Conservation (phyloP, 495 filamentous ascomycete species). For the Hypoxylon perforatum region DNA sequence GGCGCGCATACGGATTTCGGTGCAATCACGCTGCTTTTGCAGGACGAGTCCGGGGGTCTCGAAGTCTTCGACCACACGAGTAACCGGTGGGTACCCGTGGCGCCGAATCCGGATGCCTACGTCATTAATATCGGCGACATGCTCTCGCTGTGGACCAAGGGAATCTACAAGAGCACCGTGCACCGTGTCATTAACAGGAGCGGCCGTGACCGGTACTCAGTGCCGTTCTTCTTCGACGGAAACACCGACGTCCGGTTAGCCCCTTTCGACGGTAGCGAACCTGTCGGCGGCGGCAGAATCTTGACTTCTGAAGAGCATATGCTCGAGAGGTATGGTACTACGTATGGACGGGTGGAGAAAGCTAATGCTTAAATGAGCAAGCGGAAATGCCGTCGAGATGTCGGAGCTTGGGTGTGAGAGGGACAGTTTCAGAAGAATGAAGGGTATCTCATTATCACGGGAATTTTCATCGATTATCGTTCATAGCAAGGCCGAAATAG, state of each 20-base stretch:
- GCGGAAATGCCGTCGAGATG: not conserved
- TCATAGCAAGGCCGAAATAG: not conserved
- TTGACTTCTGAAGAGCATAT: slow-evolving; percentile 52
- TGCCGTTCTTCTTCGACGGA: slow-evolving; percentile 62
- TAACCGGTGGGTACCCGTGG: slow-evolving; percentile 52
- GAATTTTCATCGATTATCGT: not conserved
- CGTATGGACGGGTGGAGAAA: slow-evolving; percentile 26
- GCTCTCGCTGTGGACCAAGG: slow-evolving; percentile 58
- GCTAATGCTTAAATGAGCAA: not conserved
- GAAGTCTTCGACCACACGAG: slow-evolving; percentile 56
- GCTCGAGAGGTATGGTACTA: slow-evolving; percentile 28
- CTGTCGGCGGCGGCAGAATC: slow-evolving; percentile 13
- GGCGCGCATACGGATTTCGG: slow-evolving; percentile 66
- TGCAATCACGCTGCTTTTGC: slow-evolving; percentile 58
- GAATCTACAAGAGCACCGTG: slow-evolving; percentile 58
- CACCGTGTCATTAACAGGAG: slow-evolving; percentile 63
- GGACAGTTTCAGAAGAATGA: too few relatives aligned
- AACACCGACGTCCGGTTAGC: slow-evolving; percentile 48
- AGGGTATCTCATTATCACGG: too few relatives aligned
- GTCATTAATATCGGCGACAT: slow-evolving; percentile 67
- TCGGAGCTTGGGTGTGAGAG: too few relatives aligned
- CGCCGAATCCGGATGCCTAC: slow-evolving; percentile 59
- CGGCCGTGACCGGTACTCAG: slow-evolving; percentile 57
- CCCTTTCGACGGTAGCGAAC: slow-evolving; percentile 48
- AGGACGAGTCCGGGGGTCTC: slow-evolving; percentile 54